Base-by-base conservation (phyloP, 805 yeast species). In the Saturnispora quitensis region DNA sequence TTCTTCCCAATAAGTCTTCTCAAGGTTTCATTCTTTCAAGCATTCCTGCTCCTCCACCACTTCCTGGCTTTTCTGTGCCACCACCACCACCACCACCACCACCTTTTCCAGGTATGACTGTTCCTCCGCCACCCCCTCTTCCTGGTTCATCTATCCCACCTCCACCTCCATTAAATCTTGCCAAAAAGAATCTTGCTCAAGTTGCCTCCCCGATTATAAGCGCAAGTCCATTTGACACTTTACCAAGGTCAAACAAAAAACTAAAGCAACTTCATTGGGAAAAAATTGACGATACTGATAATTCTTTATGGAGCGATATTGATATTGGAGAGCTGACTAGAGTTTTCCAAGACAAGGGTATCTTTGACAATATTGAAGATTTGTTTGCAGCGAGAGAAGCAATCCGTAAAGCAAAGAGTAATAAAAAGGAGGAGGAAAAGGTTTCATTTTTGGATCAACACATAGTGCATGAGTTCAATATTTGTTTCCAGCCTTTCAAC, bases 231-330 rank as follows among this genome's bases (percentile, higher is more conserved):
- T 74, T 72, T 63, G 83, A 77, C 40, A 69, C 69, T 47, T 75
- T 75, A 54, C 86, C 86, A 27, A 72, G 88, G 55, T 90, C 95
- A 3, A 81, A 79, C 61, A 75, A 80, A 53, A 87, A 85, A 63
- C 76, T 93, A 57, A 93, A 95, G 65, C 99, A 91, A 65, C 76
- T 93, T 73, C 99, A 93, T 65, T 95, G 98, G 98, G 97, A 91
- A 59, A 88, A 86, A 62, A 74, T 95, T 38, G 96, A 91, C 34
- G 76, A 82, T 53, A 84, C 93, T 20, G 86, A 83, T 49, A 79
- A 83, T 44, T 90, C 98, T 0, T 85, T 93, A 54, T 91, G 99
- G 98, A 77, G 81, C 18, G 76, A 78, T 27, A 74, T 80, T 33
- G 79, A 82, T 40, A 80, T 84, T 22, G 76, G 74, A 2, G 73